Evolutionary conservation across 805 yeast species (phyloP).

Genomic region (Candida broadrunensis): DNA sequence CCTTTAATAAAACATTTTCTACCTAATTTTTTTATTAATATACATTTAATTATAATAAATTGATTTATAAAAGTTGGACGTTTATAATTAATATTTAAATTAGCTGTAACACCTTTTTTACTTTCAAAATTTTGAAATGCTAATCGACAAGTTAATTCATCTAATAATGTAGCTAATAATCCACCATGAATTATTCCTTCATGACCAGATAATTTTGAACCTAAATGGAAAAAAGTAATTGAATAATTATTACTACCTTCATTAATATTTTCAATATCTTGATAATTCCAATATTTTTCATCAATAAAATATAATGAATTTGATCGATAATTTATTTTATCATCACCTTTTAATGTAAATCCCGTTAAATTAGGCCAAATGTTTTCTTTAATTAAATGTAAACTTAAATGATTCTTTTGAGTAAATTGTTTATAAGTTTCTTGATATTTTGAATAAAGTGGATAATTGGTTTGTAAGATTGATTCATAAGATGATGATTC

Average conservation of each 20-base stretch:
- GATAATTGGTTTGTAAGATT: slow-evolving; percentile 1
- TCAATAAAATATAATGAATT: slow-evolving; percentile 32
- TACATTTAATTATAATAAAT: slow-evolving; percentile 32
- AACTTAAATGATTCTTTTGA: background rate
- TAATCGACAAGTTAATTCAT: slow-evolving; percentile 40
- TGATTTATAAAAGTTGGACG: slow-evolving; percentile 33
- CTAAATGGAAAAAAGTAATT: slow-evolving; percentile 38
- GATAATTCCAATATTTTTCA: slow-evolving; percentile 21
- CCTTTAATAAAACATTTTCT: slow-evolving; percentile 41
- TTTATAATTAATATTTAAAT: slow-evolving; percentile 37
- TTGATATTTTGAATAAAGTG: slow-evolving; percentile 4
- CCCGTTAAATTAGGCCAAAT: slow-evolving; percentile 37
- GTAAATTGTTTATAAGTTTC: slow-evolving; percentile 3
- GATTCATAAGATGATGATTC: too few species aligned
- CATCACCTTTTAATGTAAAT: slow-evolving; percentile 28
- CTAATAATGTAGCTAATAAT: slow-evolving; percentile 39
- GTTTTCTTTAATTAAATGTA: slow-evolving; percentile 18
- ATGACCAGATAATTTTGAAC: slow-evolving; percentile 37
- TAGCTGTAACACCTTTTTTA: slow-evolving; percentile 42
- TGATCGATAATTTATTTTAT: slow-evolving; percentile 32
- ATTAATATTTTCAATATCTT: slow-evolving; percentile 14
- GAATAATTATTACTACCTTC: slow-evolving; percentile 22
- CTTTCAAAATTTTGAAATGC: slow-evolving; percentile 41
- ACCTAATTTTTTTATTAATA: slow-evolving; percentile 27
- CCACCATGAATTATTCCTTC: slow-evolving; percentile 43